Conservation (phyloP, 495 filamentous ascomycete genomes). For the Neurospora pannonica region DNA sequence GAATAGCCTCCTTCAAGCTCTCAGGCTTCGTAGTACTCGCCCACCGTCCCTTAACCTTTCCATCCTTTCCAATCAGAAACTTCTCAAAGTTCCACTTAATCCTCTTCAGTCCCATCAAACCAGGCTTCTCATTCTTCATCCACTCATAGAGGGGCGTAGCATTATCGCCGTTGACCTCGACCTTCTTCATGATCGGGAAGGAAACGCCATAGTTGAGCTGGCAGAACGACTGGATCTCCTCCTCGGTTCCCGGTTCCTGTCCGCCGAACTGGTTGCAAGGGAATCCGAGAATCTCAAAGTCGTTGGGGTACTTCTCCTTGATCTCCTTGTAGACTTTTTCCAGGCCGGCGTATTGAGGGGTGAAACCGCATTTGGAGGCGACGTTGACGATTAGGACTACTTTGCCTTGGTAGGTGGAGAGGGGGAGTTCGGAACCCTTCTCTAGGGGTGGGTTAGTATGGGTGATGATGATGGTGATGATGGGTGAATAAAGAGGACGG, state of each 20-base stretch:
- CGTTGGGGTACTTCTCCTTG: slow-evolving; percentile 53
- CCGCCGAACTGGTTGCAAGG: slow-evolving; percentile 95
- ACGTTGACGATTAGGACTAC: slow-evolving; percentile 96
- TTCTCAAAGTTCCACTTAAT: slow-evolving; percentile 99
- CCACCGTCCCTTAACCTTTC: slow-evolving; percentile 73
- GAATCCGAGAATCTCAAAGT: slow-evolving; percentile 86
- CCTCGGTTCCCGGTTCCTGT: slow-evolving; percentile 83
- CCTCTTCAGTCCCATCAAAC: slow-evolving; percentile 73
- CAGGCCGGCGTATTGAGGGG: slow-evolving; percentile 86
- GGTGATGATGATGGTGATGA: not conserved
- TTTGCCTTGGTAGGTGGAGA: slow-evolving; percentile 68
- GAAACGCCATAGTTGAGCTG: slow-evolving; percentile 89
- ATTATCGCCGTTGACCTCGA: slow-evolving; percentile 80
- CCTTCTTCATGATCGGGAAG: slow-evolving; percentile 87
- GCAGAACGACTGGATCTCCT: slow-evolving; percentile 89
- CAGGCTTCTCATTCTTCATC: slow-evolving; percentile 79
- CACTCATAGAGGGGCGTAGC: slow-evolving; percentile 77
- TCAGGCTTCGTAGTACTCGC: slow-evolving; percentile 81
- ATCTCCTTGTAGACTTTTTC: slow-evolving; percentile 83
- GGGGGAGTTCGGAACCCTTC: slow-evolving; percentile 59
- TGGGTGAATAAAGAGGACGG: not conserved
- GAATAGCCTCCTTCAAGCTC: slow-evolving; percentile 58
- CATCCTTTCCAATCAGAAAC: slow-evolving; percentile 81
- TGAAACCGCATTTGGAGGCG: slow-evolving; percentile 99
- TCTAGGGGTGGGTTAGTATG: slow-evolving; percentile 38